Evolutionary conservation across 768 basidiomycete species (phyloP).

Genomic region (Hortiboletus campestris): DNA sequence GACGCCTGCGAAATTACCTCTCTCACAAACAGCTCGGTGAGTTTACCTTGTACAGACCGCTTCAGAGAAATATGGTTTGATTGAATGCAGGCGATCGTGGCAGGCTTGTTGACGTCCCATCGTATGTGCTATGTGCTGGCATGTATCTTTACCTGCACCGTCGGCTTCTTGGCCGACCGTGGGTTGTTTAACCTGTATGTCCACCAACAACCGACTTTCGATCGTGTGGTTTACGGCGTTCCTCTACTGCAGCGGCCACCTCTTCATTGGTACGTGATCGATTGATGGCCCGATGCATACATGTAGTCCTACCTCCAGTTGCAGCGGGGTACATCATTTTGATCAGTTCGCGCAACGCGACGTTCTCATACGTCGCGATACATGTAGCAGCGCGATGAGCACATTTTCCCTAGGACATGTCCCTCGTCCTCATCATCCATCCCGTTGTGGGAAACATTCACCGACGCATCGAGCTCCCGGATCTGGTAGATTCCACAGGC

Average conservation of each 20-base stretch:
- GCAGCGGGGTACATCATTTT: too few relatives aligned
- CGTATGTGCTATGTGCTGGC: conserved; percentile 47
- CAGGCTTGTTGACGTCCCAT: conserved; percentile 75
- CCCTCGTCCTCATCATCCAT: not conserved
- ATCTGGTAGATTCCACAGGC: not conserved
- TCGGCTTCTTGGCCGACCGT: too few relatives aligned
- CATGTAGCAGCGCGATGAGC: too few relatives aligned
- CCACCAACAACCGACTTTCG: too few relatives aligned
- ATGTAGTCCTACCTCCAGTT: too few relatives aligned
- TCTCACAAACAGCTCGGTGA: conserved; percentile 39
- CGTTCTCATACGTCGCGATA: too few relatives aligned
- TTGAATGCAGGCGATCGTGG: conserved; percentile 53
- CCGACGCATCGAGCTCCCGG: too few relatives aligned
- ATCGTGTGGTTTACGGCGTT: not conserved
- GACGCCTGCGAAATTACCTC: not conserved
- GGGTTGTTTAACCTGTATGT: too few relatives aligned
- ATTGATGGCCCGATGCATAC: not conserved
- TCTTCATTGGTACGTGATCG: conserved; percentile 25
- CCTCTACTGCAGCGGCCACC: conserved; percentile 11
- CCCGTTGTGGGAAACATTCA: too few relatives aligned
- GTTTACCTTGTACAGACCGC: not conserved
- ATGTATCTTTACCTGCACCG: too few relatives aligned
- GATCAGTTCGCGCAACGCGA: too few relatives aligned
- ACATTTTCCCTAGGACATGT: not conserved
- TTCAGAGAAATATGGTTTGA: not conserved